Evolutionary conservation across 129 eudicot genomes (phyloP).

Genomic region (Erigeron canadensis): DNA sequence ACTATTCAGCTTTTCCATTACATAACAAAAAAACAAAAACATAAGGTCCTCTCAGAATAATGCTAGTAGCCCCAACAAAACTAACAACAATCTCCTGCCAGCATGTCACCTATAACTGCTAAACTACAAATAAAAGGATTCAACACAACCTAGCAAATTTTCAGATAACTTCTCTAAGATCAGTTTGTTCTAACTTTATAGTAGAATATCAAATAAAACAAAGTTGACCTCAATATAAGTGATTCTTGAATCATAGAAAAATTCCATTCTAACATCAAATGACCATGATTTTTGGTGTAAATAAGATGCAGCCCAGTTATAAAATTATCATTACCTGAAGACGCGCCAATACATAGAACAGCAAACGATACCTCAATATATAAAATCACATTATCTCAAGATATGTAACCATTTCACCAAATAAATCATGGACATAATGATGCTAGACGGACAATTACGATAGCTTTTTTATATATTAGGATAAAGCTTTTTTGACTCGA

Average conservation of each 20-base stretch:
- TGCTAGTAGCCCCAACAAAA: conserved; percentile 26
- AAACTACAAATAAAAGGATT: conserved; percentile 3
- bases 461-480: too few species aligned
- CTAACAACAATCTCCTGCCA: conserved; percentile 32
- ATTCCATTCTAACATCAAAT: conserved; percentile 24
- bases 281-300: conserved; percentile 32
- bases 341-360: neutral
- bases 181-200: neutral
- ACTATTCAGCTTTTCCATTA: conserved; percentile 13
- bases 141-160: conserved; percentile 14
- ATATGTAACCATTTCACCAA: conserved; percentile 21
- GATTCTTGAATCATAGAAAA: neutral
- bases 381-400: conserved; percentile 5
- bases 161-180: conserved; percentile 1
- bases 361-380: conserved; percentile 1
- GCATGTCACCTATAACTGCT: conserved; percentile 15
- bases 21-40: conserved; percentile 19
- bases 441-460: conserved; percentile 16
- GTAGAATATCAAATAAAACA: conserved; percentile 7
- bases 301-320: conserved; percentile 17
- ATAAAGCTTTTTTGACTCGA: neutral
- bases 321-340: conserved; percentile 26
- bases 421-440: conserved; percentile 33
- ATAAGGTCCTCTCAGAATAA: conserved; percentile 19
- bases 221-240: neutral